Evolutionary conservation across 23 red algal species (phyloP), one percentile per base, ranked within the genome.

Genomic region (Pyropia yezoensis): DNA sequence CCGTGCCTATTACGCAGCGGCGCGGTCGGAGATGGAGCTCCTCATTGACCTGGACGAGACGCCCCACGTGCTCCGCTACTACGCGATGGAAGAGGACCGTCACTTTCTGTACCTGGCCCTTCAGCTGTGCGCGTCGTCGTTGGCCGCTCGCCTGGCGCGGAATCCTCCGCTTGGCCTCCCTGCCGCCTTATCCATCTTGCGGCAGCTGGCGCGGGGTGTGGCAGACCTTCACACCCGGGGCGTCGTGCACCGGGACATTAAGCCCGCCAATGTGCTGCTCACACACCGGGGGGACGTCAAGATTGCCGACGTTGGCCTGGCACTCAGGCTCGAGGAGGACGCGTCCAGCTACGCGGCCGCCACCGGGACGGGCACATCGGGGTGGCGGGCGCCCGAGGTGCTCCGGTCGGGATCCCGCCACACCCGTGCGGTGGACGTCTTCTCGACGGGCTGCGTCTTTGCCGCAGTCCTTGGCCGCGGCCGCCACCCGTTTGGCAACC

Each of bases 321-420:
- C 94, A 14, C 74, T 83, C 29, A 68, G 74, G 22, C 60, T 98
- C 22, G 83, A 82, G 18, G 78, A 57, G 21, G 85, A 80, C 57
- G 67, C 73, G 22, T 83, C 72, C 18, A 83, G 81, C 50, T 88
- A 80, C 66, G 76, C 88, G 2, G 83, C 73, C 3, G 64, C 66
- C 33, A 66, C 69, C 9, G 90, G 74, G 19, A 79, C 77, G 23
- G 94, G 94, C 67, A 90, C 81, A 6, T 78, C 73, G 13, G 94
- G 94, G 49, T 98, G 94, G 94, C 58, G 94, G 60, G 84, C 94
- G 25, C 86, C 94, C 17, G 94, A 98, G 74, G 94, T 98, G 7
- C 83, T 98, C 12, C 61, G 61, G 18, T 60, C 62, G 33, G 76
- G 76, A 6, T 73, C 59, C 23, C 59, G 83, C 16, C 86, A 85